Percentiles rank a stretch among this genome's conserved stretches.
These are phyloP conservation scores for Sanchytrium tribonematis DNA, from an alignment of 371 early-diverging fungal species.

Conservation along the genomic window DNA sequence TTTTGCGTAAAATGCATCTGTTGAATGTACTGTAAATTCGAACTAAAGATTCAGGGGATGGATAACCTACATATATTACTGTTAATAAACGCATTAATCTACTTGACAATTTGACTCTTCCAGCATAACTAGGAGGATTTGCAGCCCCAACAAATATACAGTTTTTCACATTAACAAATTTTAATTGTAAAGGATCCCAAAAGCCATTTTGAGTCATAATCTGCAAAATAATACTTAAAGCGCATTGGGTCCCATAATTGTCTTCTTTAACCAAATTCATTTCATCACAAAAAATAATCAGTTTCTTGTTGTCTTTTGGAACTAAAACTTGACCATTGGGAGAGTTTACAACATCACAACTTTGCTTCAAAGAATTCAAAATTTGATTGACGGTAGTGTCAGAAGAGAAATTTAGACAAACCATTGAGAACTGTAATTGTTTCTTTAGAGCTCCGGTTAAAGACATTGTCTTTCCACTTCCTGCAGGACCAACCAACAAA, in stretches of 20 bases:
- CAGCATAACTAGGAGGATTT: conserved; percentile 89
- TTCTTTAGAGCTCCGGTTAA: conserved; percentile 79
- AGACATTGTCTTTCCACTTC: conserved; percentile 97
- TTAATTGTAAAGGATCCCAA: conserved; percentile 67
- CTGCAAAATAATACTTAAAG: conserved; percentile 80
- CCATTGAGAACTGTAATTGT: conserved; percentile 67
- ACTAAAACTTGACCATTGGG: conserved; percentile 64
- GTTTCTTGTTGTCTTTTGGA: conserved; percentile 39
- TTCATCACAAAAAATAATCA: conserved; percentile 96
- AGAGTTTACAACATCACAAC: conserved; percentile 88
- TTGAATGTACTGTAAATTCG: conserved; percentile 86
- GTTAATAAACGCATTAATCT: conserved; percentile 90
- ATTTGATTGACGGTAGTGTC: conserved; percentile 86
- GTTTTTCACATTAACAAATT: conserved; percentile 75
- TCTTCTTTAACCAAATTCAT: conserved; percentile 87
- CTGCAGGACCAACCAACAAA: conserved; percentile 91
- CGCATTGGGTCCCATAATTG: conserved; percentile 88
- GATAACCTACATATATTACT: conserved; percentile 89
- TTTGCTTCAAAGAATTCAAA: conserved; percentile 81
- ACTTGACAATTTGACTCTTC: conserved; percentile 74
- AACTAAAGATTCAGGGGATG: conserved; percentile 59
- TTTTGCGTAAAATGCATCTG: conserved; percentile 73
- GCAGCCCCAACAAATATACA: conserved; percentile 97
- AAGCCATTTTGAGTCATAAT: conserved; percentile 82
- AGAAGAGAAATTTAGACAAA: conserved; percentile 88